A percentile compares a stretch with the other conserved stretches of the same genome.
Evolutionary conservation across 306 rosid genomes (phyloP).

Genomic region (Arachis hypogaea): DNA sequence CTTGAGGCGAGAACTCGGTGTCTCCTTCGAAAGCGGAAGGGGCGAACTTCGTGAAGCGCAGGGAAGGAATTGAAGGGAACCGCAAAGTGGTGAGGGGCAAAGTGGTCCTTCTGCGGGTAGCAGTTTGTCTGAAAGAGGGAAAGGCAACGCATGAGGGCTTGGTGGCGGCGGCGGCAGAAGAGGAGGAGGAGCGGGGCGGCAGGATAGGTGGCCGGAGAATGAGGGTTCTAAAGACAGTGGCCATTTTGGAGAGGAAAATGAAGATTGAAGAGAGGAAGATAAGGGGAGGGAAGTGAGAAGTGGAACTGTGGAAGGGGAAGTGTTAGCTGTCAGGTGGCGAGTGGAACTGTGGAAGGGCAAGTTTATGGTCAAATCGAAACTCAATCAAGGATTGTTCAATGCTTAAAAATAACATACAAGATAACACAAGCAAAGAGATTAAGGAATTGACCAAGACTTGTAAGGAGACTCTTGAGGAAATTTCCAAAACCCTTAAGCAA

Average conservation of each 20-base stretch:
- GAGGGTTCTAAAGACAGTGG: slow-evolving; percentile 56
- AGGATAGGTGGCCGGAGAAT: slow-evolving; percentile 43
- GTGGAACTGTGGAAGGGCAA: too few species aligned
- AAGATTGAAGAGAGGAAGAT: slow-evolving; percentile 5
- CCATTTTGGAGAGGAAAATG: slow-evolving; percentile 42
- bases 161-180: slow-evolving; percentile 1
- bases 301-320: background rate
- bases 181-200: slow-evolving; percentile 22
- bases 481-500: too few species aligned
- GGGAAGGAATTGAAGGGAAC: slow-evolving; percentile 40
- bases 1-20: slow-evolving; percentile 53
- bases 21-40: slow-evolving; percentile 62
- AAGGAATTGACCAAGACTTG: too few species aligned
- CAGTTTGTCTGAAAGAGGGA: slow-evolving; percentile 34
- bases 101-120: slow-evolving; percentile 19
- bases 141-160: slow-evolving; percentile 41
- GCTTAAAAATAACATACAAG: too few species aligned
- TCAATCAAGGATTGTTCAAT: too few species aligned
- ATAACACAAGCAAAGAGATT: too few species aligned
- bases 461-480: too few species aligned
- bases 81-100: slow-evolving; percentile 42
- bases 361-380: too few species aligned
- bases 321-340: slow-evolving; percentile 27
- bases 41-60: slow-evolving; percentile 49
- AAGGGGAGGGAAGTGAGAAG: slow-evolving; percentile 34